Evolutionary conservation across 2,329 filamentous ascomycete genomes (phyloP).

Genomic region (Colletotrichum chrysophilum): DNA sequence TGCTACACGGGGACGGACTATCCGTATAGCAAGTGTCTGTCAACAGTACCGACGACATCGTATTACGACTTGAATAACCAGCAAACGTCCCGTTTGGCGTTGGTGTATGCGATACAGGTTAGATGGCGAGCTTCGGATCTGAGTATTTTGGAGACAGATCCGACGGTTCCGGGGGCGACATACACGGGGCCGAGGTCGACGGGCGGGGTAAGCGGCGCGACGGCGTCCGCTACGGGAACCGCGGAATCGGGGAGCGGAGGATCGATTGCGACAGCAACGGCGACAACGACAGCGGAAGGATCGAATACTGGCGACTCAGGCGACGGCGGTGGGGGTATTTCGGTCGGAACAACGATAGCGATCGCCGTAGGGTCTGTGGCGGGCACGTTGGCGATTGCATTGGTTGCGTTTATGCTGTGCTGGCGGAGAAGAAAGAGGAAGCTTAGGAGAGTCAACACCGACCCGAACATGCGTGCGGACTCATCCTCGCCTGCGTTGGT

Average conservation of each 20-base stretch:
- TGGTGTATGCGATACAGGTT: conserved; percentile 25
- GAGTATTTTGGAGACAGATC: conserved; percentile 22
- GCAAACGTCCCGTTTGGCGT: neutral
- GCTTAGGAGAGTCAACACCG: neutral
- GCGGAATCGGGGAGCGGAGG: neutral
- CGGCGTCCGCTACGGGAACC: neutral
- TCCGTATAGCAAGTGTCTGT: conserved; percentile 18
- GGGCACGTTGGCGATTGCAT: neutral
- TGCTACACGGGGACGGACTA: conserved; percentile 5
- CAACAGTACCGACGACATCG: conserved; percentile 16
- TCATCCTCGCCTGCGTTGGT: neutral
- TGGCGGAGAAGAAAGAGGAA: neutral
- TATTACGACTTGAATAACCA: neutral
- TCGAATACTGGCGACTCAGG: neutral
- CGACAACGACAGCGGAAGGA: neutral
- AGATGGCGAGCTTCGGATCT: conserved; percentile 25
- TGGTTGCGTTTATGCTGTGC: neutral
- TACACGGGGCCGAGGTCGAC: conserved; percentile 6
- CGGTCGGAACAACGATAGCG: conserved; percentile 1
- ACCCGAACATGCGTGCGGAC: neutral
- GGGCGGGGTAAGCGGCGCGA: neutral
- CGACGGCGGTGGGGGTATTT: neutral
- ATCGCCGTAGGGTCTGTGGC: conserved; percentile 11
- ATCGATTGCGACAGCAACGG: neutral
- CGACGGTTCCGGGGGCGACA: conserved; percentile 22